Evolutionary conservation across 106 monocot genomes (phyloP).

Genomic region (Platanthera guangdongensis): DNA sequence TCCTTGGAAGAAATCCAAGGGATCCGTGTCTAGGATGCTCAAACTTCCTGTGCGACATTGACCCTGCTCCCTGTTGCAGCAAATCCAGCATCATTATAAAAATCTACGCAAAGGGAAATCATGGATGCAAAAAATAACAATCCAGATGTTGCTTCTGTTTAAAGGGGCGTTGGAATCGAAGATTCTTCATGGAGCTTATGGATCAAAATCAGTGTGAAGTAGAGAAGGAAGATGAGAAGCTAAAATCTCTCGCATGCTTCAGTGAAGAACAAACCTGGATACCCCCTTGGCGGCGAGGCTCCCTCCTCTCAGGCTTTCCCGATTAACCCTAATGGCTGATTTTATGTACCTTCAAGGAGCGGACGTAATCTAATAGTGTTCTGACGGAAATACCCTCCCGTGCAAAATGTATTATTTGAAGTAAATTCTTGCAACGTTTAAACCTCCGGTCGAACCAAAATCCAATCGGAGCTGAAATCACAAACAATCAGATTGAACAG

Average conservation of each 20-base stretch:
- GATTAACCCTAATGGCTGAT: background rate
- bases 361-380: no score
- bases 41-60: constrained; percentile 75
- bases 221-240: background rate
- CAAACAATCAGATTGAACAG: no score
- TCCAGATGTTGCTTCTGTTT: background rate
- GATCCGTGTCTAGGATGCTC: constrained; percentile 72
- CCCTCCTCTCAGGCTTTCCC: background rate
- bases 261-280: background rate
- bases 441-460: no score
- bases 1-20: constrained; percentile 64
- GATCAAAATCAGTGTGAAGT: background rate
- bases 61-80: constrained; percentile 3
- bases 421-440: no score
- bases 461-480: no score
- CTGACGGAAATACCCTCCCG: no score
- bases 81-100: background rate
- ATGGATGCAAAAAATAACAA: background rate
- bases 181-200: background rate
- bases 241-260: background rate
- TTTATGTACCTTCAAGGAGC: background rate
- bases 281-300: background rate
- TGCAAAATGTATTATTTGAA: no score
- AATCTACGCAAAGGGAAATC: background rate
- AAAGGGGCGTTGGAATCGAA: background rate